phyloP scores from a whole-genome alignment of 768 basidiomycete genomes.

The Agrocybe pediades region DNA sequence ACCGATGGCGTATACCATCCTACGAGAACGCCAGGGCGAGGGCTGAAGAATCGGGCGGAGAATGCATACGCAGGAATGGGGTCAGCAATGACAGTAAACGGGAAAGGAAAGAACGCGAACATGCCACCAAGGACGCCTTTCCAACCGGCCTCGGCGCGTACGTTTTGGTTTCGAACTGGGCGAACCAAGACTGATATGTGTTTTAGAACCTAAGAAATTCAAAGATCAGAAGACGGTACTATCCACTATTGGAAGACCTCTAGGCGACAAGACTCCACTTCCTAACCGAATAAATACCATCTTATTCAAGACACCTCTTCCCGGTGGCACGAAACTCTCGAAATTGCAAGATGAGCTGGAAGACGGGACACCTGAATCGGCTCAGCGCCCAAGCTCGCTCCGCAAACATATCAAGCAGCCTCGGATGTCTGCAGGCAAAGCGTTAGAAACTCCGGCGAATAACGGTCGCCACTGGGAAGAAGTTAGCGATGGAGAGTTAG shows the following conservation, averaged over 20 bases:
- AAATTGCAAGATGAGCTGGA: conserved; percentile 15
- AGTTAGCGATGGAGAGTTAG: conserved; percentile 54
- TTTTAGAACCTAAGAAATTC: conserved; percentile 20
- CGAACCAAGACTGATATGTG: neutral
- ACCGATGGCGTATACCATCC: conserved; percentile 31
- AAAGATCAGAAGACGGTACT: conserved; percentile 23
- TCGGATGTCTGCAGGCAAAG: conserved; percentile 42
- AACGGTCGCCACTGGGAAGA: conserved; percentile 78
- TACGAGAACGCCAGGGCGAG: conserved; percentile 60
- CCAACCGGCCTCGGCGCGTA: conserved; percentile 34
- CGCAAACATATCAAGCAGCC: conserved; percentile 65
- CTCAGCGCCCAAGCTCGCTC: conserved; percentile 65
- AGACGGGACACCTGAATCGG: conserved; percentile 38
- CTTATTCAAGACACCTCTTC: conserved; percentile 35
- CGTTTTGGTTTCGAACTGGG: conserved; percentile 4
- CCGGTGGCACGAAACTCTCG: conserved; percentile 34
- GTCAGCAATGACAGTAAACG: conserved; percentile 46
- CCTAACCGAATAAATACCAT: conserved; percentile 53
- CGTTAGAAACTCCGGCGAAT: conserved; percentile 68
- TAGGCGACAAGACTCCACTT: conserved; percentile 78
- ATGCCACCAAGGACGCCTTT: conserved; percentile 34
- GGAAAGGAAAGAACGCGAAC: conserved; percentile 35
- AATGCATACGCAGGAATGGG: conserved; percentile 42
- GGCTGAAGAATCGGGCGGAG: conserved; percentile 43
- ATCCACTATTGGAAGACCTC: conserved; percentile 42